A percentile compares a stretch with the other conserved stretches of the same genome.
These are phyloP conservation scores for Leucocoprinus leucothites DNA, from an alignment of 768 basidiomycete genomes.

Conservation along the genomic window DNA sequence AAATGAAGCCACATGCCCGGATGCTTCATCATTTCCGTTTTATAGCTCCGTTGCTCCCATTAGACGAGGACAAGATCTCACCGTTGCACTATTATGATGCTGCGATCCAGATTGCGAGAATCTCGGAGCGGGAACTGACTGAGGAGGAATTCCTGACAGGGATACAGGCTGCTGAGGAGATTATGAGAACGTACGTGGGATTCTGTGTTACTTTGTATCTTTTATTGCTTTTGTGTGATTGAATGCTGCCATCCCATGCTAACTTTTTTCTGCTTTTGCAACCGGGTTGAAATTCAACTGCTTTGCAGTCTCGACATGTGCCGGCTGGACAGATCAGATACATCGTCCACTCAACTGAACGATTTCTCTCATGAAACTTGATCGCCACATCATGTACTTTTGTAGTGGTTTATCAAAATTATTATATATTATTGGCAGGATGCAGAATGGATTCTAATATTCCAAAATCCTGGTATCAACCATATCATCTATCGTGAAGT, in stretches of 20 bases:
- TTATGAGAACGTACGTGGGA: slow-evolving; percentile 53
- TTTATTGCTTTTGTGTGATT: too few relatives aligned
- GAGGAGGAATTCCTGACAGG: slow-evolving; percentile 68
- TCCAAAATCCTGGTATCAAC: neutral
- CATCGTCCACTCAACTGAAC: slow-evolving; percentile 44
- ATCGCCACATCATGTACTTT: neutral
- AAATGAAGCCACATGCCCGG: slow-evolving; percentile 66
- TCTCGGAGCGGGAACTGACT: slow-evolving; percentile 54
- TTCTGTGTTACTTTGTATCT: neutral
- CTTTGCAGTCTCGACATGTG: slow-evolving; percentile 55
- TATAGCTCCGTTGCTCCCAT: slow-evolving; percentile 58
- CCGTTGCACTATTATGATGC: slow-evolving; percentile 76
- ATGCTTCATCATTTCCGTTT: slow-evolving; percentile 83
- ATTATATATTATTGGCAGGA: neutral
- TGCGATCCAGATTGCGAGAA: slow-evolving; percentile 68
- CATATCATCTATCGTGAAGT: neutral
- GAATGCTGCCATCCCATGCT: too few relatives aligned
- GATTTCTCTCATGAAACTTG: slow-evolving; percentile 5
- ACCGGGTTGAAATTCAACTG: neutral
- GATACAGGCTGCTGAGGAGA: slow-evolving; percentile 56
- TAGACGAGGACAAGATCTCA: slow-evolving; percentile 62
- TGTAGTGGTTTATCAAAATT: too few relatives aligned
- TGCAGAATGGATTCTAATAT: neutral
- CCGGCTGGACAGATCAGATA: slow-evolving; percentile 60
- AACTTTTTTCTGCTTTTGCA: too few relatives aligned